Conservation (phyloP, 2,329 filamentous ascomycete species). For the Aphanoascus verrucosus region DNA sequence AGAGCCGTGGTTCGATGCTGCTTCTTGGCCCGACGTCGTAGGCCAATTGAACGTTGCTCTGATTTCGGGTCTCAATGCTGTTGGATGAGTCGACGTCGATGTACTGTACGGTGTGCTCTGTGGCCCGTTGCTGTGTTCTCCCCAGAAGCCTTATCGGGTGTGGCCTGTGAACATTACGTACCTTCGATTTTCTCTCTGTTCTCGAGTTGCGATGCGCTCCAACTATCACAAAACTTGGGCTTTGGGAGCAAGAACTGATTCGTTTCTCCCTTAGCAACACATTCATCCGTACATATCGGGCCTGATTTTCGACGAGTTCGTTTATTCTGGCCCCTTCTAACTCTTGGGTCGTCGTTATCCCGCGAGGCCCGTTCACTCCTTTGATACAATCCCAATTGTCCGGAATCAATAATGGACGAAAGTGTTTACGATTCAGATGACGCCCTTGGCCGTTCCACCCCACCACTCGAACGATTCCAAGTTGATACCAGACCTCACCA, state of each 20-base stretch:
- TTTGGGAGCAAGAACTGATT: constrained; percentile 1
- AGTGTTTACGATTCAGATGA: constrained; percentile 35
- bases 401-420: constrained; percentile 26
- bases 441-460: constrained; percentile 26
- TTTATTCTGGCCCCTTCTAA: background rate
- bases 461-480: constrained; percentile 25
- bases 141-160: too few species aligned
- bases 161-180: background rate
- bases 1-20: background rate
- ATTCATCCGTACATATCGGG: background rate
- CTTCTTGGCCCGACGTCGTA: background rate
- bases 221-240: background rate
- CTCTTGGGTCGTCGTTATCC: background rate
- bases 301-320: background rate
- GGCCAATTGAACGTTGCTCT: constrained; percentile 1
- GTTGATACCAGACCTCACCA: constrained; percentile 26
- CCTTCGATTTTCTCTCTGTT: background rate
- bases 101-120: background rate
- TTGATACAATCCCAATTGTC: background rate
- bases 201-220: background rate
- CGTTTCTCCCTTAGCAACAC: background rate
- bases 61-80: background rate
- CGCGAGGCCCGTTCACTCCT: background rate
- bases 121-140: background rate
- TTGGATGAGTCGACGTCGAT: background rate